Base-by-base conservation (phyloP, 768 basidiomycete species). In the Psilocybe tampanensis region DNA sequence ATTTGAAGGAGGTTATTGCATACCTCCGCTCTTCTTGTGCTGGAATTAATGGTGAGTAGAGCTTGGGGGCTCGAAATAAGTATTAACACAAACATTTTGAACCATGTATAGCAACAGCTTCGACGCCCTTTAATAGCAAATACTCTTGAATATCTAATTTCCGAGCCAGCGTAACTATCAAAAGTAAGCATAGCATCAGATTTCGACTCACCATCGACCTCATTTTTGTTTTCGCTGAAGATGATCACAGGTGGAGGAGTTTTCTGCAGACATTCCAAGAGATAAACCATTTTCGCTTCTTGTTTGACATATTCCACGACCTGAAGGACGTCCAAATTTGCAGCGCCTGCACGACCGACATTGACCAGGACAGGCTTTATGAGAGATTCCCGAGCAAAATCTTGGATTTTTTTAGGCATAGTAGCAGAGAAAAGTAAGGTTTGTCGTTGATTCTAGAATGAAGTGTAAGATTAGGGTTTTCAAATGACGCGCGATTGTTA, bases 201-300 rank as follows among this genome's bases (percentile, higher is more conserved):
- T 59, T 4, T 9, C 9, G 29, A 9, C 83, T 65, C 62, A 95
- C 95, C 95, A 68, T 99, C 97, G n/a, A 99, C 97, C 70, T 99
- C 97, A 68, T 99, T 98, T 80, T 99, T 99, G 77, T 96, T 98
- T 70, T 99, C 97, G 61, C 91, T 94, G 72, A 99, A 99, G 55
- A 98, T 84, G 72, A 98, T 97, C 47, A 96, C 95, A 1, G 97
- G 97, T 7, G 97, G 97, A 0, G 97, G 89, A 0, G 97, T 99
- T 77, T 98, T 99, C 70, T 98, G 97, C 59, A 99, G 73, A 70
- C 95, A 98, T 72, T 99, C 97, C 45, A 99, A 79, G 15, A 98
- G 82, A 72, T 98, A 99, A 1, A 99, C 95, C 97, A 98, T 98
- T 74, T 99, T 99, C 0, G 97, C 97, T 74, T 98, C 97, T 69